Base-by-base conservation (phyloP, 208 protist species). In the Leptomonas pyrrhocoris region DNA sequence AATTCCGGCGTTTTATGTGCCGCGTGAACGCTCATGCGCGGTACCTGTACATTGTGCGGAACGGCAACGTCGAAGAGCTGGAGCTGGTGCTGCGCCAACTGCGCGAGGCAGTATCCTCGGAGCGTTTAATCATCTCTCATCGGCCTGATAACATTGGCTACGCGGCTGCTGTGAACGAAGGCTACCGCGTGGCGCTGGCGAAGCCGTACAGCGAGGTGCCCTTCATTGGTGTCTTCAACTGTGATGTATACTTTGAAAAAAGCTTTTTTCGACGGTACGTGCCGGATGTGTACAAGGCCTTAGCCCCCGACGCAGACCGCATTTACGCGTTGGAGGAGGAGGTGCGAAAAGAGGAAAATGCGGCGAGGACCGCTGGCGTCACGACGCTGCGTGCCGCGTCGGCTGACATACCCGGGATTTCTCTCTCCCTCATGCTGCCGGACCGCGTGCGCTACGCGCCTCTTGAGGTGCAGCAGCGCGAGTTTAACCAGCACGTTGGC, bases 201-300 rank as follows among this genome's bases (percentile, higher is more conserved):
- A 61, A 68, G 42, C 27, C 70, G 61, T 27, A 50, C n/a, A 43
- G 18, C 25, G 70, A 68, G 45, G 61, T 75, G 61, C 55, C 54
- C 7, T 75, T 75, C 25, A 40, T 67, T 11, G 61, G 53, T 42
- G 70, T 75, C 19, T 68, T 75, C 54, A 75, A 75, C 43, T 64
- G 61, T 16, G 60, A 64, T 18, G 70, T 68, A 4, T 68, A 68
- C 61, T 67, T 56, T 48, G 59, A 54, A 59, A n/a, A 48, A 1
- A 19, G 31, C 25, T 74, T 51, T 28, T 67, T 68, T 54, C 19
- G 40, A 1, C 21, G 54, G 34, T 75, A 63, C 61, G 40, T 75
- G 18, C 70, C 70, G 28, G 54, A 25, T 28, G 40, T 63, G 7
- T 64, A 75, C 70, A 13, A 18, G 21, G 30, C 21, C 23, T 25